Evolutionary conservation across 1,284 basidiomycete species (phyloP).

Genomic region (Ustanciosporium gigantosporum): DNA sequence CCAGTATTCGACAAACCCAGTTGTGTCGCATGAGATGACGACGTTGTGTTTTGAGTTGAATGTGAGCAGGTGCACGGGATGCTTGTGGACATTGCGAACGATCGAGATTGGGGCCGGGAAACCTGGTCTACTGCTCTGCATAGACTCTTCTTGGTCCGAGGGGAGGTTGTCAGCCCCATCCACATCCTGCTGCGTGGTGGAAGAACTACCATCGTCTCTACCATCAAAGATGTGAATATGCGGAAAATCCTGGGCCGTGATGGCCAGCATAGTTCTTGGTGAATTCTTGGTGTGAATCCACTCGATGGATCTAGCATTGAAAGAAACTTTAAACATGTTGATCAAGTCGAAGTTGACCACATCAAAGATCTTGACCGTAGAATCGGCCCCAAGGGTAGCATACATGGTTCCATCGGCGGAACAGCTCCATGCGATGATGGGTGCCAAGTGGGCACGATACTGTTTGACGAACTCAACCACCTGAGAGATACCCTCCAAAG

Average conservation of each 20-base stretch:
- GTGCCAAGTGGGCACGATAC: constrained; percentile 79
- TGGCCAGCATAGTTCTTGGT: constrained; percentile 82
- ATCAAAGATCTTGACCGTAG: constrained; percentile 86
- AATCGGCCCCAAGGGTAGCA: constrained; percentile 69
- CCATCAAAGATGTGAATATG: constrained; percentile 89
- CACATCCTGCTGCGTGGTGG: neutral
- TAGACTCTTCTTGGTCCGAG: neutral
- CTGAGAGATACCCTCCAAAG: constrained; percentile 19
- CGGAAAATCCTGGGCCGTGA: constrained; percentile 78
- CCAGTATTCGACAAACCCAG: constrained; percentile 97
- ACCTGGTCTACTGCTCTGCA: neutral
- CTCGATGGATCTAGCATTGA: constrained; percentile 36
- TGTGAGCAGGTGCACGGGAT: constrained; percentile 28
- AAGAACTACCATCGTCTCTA: constrained; percentile 72
- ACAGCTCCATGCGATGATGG: constrained; percentile 79
- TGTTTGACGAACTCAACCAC: constrained; percentile 62
- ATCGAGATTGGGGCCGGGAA: constrained; percentile 6
- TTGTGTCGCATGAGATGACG: constrained; percentile 90
- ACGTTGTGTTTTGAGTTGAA: constrained; percentile 88
- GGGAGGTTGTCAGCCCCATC: neutral
- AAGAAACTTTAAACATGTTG: constrained; percentile 83
- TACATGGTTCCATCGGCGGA: constrained; percentile 90
- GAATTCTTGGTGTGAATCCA: constrained; percentile 91
- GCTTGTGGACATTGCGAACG: constrained; percentile 19
- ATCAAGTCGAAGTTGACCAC: constrained; percentile 99